Percentiles rank a stretch among this genome's conserved stretches.
Evolutionary conservation across 345 rosid genomes (phyloP).

Genomic region (Rhodamnia argentea): DNA sequence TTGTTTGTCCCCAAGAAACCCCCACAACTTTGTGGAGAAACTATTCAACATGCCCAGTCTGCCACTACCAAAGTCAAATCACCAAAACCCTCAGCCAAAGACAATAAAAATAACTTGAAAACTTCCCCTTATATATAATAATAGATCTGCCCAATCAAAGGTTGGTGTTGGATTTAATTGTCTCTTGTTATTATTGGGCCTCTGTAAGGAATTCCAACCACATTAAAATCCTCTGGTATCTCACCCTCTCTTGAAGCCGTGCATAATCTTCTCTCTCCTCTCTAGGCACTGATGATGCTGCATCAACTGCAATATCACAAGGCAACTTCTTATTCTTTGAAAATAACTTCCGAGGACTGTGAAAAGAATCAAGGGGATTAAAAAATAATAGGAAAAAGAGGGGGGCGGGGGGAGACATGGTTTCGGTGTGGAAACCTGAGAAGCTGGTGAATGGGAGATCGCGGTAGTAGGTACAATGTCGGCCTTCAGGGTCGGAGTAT

Average conservation of each 20-base stretch:
- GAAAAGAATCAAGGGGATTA: not conserved
- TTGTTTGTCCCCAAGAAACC: not conserved
- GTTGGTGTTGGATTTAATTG: not conserved
- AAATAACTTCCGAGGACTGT: not conserved
- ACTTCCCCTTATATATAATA: not conserved
- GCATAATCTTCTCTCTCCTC: slow-evolving; percentile 46
- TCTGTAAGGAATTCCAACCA: slow-evolving; percentile 34
- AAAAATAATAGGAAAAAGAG: not conserved
- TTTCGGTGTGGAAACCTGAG: slow-evolving; percentile 26
- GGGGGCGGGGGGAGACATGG: not conserved
- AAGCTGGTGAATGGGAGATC: slow-evolving; percentile 38
- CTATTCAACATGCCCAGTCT: not conserved
- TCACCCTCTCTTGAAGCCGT: slow-evolving; percentile 62
- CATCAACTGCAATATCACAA: slow-evolving; percentile 26
- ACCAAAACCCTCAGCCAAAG: not conserved
- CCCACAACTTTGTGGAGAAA: not conserved
- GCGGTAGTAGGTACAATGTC: slow-evolving; percentile 64
- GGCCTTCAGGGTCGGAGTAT: slow-evolving; percentile 56
- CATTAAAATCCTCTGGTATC: slow-evolving; percentile 41
- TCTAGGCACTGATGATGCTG: slow-evolving; percentile 24
- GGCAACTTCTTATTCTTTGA: not conserved
- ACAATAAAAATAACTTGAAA: not conserved
- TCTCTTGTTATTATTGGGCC: slow-evolving; percentile 32
- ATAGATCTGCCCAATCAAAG: not conserved
- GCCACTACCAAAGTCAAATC: not conserved